These are phyloP conservation scores for Linanthus parryae DNA, from an alignment of 148 eudicot genomes.

Conservation along the genomic window DNA sequence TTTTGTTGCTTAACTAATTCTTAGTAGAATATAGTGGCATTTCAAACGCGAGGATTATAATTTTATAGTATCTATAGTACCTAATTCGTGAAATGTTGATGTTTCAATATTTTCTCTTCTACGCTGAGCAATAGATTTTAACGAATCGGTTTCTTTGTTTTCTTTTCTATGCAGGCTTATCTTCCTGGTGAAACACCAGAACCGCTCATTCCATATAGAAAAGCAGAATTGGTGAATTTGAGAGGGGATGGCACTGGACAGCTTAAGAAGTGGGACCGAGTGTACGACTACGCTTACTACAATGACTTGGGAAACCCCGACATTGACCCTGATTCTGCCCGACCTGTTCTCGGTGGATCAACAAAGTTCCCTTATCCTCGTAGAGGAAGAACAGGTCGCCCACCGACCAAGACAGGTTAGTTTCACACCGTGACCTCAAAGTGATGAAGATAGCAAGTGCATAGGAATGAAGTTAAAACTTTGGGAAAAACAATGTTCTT, in stretches of 20 bases:
- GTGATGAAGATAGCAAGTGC: too few relatives aligned
- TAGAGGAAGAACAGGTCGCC: conserved; percentile 68
- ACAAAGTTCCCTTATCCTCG: conserved; percentile 75
- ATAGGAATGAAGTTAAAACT: too few relatives aligned
- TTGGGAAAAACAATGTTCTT: too few relatives aligned
- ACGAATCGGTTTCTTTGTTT: too few relatives aligned
- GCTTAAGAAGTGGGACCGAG: conserved; percentile 79
- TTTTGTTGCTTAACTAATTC: too few relatives aligned
- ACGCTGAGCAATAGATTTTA: too few relatives aligned
- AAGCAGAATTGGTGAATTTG: conserved; percentile 45
- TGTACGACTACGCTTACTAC: conserved; percentile 85
- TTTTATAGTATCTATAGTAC: too few relatives aligned
- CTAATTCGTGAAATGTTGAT: too few relatives aligned
- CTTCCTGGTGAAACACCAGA: conserved; percentile 64
- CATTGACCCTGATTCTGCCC: conserved; percentile 35
- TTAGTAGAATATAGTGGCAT: too few relatives aligned
- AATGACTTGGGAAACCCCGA: conserved; percentile 86
- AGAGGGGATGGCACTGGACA: conserved; percentile 67
- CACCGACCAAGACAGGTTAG: conserved; percentile 61
- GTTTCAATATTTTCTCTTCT: too few relatives aligned
- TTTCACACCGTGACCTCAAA: too few relatives aligned
- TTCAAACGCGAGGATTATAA: too few relatives aligned
- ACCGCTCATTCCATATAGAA: conserved; percentile 38
- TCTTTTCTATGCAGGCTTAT: conserved; percentile 58
- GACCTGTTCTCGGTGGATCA: conserved; percentile 80